These are phyloP conservation scores for Vanrija sp. DNA, from an alignment of 1,284 basidiomycete genomes.

Conservation along the genomic window DNA sequence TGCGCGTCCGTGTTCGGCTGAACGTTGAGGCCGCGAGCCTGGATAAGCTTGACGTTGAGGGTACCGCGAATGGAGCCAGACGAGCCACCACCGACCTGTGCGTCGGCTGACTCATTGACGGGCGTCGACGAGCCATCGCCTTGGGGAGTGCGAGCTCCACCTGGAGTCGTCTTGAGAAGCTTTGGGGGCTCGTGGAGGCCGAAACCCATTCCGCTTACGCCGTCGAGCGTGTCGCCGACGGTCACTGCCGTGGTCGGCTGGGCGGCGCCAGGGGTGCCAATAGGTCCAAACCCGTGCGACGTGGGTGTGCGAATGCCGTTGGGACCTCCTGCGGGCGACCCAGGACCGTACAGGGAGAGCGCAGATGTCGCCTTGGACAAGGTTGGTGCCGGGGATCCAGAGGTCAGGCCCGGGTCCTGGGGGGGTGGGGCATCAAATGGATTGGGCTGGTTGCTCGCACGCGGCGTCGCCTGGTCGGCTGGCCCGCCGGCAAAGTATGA, in stretches of 20 bases:
- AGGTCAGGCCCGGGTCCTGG: conserved; percentile 20
- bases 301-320: conserved; percentile 41
- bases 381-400: conserved; percentile 20
- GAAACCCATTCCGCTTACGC: conserved; percentile 34
- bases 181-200: conserved; percentile 48
- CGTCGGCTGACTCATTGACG: neutral
- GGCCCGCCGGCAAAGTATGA: conserved; percentile 48
- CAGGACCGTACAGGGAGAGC: conserved; percentile 41
- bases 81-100: conserved; percentile 2
- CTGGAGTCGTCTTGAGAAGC: conserved; percentile 43
- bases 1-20: conserved; percentile 53
- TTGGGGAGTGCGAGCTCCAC: conserved; percentile 33
- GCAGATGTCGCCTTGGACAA: conserved; percentile 46
- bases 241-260: conserved; percentile 46
- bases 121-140: conserved; percentile 12
- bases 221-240: conserved; percentile 41
- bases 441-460: conserved; percentile 58
- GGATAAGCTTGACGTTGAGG: conserved; percentile 93
- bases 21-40: conserved; percentile 80
- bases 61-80: conserved; percentile 55
- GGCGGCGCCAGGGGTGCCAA: conserved; percentile 44
- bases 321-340: conserved; percentile 32
- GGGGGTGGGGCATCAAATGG: conserved; percentile 59
- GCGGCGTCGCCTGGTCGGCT: conserved; percentile 67
- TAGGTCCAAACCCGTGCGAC: conserved; percentile 39